Evolutionary conservation across 805 yeast species (phyloP), one percentile per base, ranked within the genome.

Genomic region (Blastobotrys terrestris): DNA sequence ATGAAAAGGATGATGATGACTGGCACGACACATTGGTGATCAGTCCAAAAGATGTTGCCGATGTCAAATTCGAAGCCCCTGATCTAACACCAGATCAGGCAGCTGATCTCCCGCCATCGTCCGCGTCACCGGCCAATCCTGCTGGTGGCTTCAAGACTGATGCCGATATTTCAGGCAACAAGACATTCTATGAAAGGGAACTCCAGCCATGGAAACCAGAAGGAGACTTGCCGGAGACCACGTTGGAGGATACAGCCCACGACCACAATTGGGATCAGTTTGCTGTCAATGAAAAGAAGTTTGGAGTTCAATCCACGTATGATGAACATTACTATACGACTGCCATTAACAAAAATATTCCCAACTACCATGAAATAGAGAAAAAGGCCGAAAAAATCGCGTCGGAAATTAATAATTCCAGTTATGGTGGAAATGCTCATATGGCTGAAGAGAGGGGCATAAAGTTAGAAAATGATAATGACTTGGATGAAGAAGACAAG

Each of bases 401-500:
- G 1, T 76, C 73, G 46, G 98, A 94, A 65, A 92, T 92, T 61
- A 94, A 87, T 67, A 70, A 77, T 41, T 85, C 80, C 60, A 74
- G 77, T 4, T 66, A 74, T 50, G 77, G 84, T 20, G 85, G 84
- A 22, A 90, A 87, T 64, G 71, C 79, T 26, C 98, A 94, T 66
- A 58, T 91, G 21, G 92, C 95, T 57, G 99, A 92, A 67, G 99
- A 92, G 68, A 81, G 99, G 67, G 96, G 96, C 21, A 56, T 81
- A 14, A 61, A 44, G 2, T 78, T 85, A 40, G 96, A 87, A 5
- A 26, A 45, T 65, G 96, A 87, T 63, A 79, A 86, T 55, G 96
- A 95, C 15, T 59, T 87, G 60, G 98, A 94, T 68, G 99, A 94
- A 71, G 99, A 94, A 68, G 97, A 91, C 68, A 87, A 87, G 69